These are phyloP conservation scores for Pezicula neosporulosa DNA, from an alignment of 2,329 filamentous ascomycete species.

Conservation along the genomic window DNA sequence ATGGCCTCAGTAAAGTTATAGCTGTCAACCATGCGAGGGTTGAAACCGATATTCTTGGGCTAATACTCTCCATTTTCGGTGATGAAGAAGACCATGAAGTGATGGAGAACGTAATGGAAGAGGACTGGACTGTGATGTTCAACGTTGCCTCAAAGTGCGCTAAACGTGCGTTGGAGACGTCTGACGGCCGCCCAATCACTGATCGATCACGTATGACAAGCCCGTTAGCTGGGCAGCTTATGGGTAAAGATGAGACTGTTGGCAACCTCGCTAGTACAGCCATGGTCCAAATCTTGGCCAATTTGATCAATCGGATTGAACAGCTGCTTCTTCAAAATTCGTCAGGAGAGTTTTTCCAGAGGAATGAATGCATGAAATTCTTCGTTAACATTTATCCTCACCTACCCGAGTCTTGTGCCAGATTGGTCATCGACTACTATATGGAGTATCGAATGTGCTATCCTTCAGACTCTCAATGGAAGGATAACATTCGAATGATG, in stretches of 20 bases:
- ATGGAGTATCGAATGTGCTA: conserved; percentile 67
- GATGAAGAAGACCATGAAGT: conserved; percentile 48
- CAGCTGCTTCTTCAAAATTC: conserved; percentile 33
- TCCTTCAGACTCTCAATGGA: conserved; percentile 67
- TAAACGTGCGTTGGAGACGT: conserved; percentile 20
- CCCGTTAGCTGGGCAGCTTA: conserved; percentile 3
- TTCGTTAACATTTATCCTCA: conserved; percentile 59
- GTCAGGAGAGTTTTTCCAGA: conserved; percentile 54
- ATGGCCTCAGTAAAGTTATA: conserved; percentile 51
- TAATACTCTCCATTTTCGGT: conserved; percentile 52
- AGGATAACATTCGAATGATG: conserved; percentile 57
- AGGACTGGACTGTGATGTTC: conserved; percentile 63
- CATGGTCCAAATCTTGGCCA: conserved; percentile 24
- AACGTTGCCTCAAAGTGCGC: conserved; percentile 55
- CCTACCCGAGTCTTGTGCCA: conserved; percentile 62
- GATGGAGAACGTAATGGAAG: conserved; percentile 55
- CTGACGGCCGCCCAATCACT: conserved; percentile 20
- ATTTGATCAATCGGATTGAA: conserved; percentile 27
- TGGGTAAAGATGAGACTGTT: conserved; percentile 17
- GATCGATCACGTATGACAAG: conserved; percentile 15
- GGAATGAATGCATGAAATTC: conserved; percentile 63
- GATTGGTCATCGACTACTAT: conserved; percentile 64
- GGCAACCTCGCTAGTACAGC: conserved; percentile 18
- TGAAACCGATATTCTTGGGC: conserved; percentile 26
- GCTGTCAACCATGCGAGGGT: conserved; percentile 25